Evolutionary conservation across 1,284 basidiomycete species (phyloP).

Genomic region (Ceratobasidium theobromae): DNA sequence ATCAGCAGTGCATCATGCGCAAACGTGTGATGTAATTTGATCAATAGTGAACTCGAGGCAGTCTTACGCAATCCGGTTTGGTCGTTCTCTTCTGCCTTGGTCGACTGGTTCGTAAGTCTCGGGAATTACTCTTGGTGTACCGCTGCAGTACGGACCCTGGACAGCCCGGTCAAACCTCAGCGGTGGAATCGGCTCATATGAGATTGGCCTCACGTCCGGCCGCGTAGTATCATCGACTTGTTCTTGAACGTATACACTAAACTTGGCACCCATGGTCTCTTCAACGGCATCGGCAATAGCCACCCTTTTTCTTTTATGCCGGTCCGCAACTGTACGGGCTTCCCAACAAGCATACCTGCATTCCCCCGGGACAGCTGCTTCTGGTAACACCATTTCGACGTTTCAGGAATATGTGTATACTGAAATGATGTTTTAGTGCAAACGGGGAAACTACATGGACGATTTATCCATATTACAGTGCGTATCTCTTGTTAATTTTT

Average conservation of each 20-base stretch:
- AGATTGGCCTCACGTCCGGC: neutral
- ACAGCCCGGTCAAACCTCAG: neutral
- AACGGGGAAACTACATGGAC: slow-evolving; percentile 59
- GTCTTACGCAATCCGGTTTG: too few species aligned
- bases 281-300: neutral
- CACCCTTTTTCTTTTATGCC: neutral
- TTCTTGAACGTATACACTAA: slow-evolving; percentile 8
- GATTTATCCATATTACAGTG: slow-evolving; percentile 70
- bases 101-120: too few species aligned
- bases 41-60: neutral
- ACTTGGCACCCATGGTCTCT: neutral
- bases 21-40: slow-evolving; percentile 1
- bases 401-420: neutral
- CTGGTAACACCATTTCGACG: neutral
- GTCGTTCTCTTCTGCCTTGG: too few species aligned
- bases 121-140: neutral
- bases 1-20: neutral
- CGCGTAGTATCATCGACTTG: neutral
- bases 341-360: slow-evolving; percentile 18
- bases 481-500: neutral
- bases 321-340: slow-evolving; percentile 16
- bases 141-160: neutral
- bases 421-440: neutral
- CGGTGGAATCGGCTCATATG: slow-evolving; percentile 15
- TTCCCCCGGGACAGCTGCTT: neutral